Evolutionary conservation across 1,139 yeast genomes (phyloP).

Genomic region (Petasospora fabianii): DNA sequence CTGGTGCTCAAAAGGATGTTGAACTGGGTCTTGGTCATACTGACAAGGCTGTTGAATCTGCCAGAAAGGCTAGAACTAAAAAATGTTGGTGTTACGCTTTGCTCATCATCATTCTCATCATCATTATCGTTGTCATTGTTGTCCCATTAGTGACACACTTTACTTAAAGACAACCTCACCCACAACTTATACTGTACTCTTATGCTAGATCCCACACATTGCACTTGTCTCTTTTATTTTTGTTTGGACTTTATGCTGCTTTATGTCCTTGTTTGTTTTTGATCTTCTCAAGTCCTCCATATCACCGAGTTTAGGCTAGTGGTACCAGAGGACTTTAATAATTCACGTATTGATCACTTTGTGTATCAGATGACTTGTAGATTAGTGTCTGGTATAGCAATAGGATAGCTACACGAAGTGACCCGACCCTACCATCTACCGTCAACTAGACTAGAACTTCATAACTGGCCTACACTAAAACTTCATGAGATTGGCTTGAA

Average conservation of each 20-base stretch:
- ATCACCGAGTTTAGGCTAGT: too few species aligned
- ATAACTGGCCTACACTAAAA: too few species aligned
- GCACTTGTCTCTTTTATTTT: not conserved
- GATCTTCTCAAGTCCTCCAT: not conserved
- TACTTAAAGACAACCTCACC: constrained; percentile 3
- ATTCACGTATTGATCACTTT: too few species aligned
- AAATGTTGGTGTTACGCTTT: constrained; percentile 81
- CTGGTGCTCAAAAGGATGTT: constrained; percentile 81
- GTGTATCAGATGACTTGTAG: too few species aligned
- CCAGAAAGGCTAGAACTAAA: constrained; percentile 89
- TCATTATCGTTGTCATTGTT: constrained; percentile 58
- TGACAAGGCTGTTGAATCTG: constrained; percentile 82
- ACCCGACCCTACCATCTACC: too few species aligned
- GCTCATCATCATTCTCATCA: constrained; percentile 65
- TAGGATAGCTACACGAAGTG: too few species aligned
- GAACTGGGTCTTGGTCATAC: constrained; percentile 96
- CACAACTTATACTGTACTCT: constrained; percentile 1
- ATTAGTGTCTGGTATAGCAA: too few species aligned
- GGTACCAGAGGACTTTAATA: too few species aligned
- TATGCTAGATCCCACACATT: constrained; percentile 1
- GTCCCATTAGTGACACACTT: constrained; percentile 26
- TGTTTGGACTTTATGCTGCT: not conserved
- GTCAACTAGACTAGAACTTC: too few species aligned
- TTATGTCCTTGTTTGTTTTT: not conserved
- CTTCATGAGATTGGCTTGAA: too few species aligned